Evolutionary conservation across 192 early-diverging fungal species (phyloP).

Genomic region (Coemansia sp.): DNA sequence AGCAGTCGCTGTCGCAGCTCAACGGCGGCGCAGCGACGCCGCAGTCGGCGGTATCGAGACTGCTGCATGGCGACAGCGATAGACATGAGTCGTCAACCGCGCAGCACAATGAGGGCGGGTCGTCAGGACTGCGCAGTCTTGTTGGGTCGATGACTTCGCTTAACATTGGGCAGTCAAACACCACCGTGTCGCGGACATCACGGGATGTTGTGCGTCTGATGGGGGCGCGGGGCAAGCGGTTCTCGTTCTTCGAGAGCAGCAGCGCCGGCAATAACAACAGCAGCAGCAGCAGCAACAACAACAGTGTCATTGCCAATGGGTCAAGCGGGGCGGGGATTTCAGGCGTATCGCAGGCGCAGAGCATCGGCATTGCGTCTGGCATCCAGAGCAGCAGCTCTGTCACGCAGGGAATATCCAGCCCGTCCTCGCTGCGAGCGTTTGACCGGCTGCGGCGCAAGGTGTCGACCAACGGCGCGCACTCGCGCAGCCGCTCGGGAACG

Average conservation of each 20-base stretch:
- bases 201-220: constrained; percentile 55
- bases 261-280: background rate
- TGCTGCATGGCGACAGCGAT: background rate
- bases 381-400: constrained; percentile 6
- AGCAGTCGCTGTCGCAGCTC: background rate
- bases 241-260: constrained; percentile 50
- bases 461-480: constrained; percentile 45
- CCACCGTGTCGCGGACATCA: constrained; percentile 41
- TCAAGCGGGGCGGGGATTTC: background rate
- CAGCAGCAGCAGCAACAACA: background rate
- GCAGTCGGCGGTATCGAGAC: background rate
- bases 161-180: constrained; percentile 23
- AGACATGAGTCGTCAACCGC: constrained; percentile 2
- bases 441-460: constrained; percentile 56
- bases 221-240: constrained; percentile 53
- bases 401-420: constrained; percentile 24
- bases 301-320: constrained; percentile 8
- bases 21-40: constrained; percentile 5
- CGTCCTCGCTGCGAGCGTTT: constrained; percentile 47
- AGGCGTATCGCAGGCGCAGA: background rate
- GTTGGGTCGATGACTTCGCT: constrained; percentile 53
- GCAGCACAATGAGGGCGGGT: constrained; percentile 6
- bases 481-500: constrained; percentile 41
- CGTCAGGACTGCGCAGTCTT: constrained; percentile 39
- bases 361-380: constrained; percentile 15